Evolutionary conservation across 2,329 filamentous ascomycete genomes (phyloP), one percentile per base, ranked within the genome.

Genomic region (Microdochium trichocladiopsis): DNA sequence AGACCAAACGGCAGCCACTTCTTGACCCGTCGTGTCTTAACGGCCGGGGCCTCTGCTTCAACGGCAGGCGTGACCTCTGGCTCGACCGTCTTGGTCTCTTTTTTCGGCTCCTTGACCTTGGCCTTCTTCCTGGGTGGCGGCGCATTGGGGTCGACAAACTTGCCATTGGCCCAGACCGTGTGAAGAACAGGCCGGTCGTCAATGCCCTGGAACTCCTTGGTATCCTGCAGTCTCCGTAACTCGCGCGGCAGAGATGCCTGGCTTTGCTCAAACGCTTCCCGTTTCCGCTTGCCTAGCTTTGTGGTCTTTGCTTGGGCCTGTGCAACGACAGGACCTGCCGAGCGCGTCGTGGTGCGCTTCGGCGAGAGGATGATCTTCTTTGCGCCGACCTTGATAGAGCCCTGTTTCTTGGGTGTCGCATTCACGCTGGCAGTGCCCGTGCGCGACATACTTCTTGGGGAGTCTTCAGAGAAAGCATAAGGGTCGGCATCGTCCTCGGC

Each of bases 1-100:
- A 97, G 76, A 10, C 93, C 94, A 66, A 91, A 88, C 50, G 78
- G 76, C 51, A 95, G 75, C 80, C 88, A 97, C 58, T 84, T 84
- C 74, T 95, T 95, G 50, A 75, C 70, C 36, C 74, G 76, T 52
- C 78, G 72, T 57, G 72, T 69, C 56, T 69, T 72, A 24, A 67
- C 61, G 12, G 57, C 58, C 11, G 68, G 63, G 6, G 66, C 60
- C 23, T 69, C 67, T 21, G 41, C 41, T 60, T 78, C 61, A 55
- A 64, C 53, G 6, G 41, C 41, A 51, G 61, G 25, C 50, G 63
- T 50, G 37, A 63, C 75, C 50, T 16, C 11, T 18, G 64, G 57
- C 48, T 73, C 66, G 33, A 65, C 58, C 48, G 67, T 61, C 43
- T 59, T 60, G 25, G 52, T 54, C 57, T 69, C 69, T 58, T 72